These are phyloP conservation scores for Pterocarpus santalinus DNA, from an alignment of 306 rosid genomes.

Conservation along the genomic window DNA sequence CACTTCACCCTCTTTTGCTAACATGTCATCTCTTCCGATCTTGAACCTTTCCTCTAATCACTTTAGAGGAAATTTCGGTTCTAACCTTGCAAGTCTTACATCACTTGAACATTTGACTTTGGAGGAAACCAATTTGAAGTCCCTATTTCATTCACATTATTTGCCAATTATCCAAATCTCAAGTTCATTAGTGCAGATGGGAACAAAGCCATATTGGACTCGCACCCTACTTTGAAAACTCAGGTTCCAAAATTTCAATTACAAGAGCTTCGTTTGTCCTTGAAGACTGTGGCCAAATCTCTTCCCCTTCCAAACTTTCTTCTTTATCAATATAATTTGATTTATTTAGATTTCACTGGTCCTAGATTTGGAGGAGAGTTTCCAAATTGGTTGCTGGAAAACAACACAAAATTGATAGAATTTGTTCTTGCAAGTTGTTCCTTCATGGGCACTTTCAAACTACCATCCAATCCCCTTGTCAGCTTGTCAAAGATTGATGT, in stretches of 20 bases:
- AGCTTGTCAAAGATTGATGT: background rate
- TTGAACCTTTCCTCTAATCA: background rate
- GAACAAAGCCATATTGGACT: background rate
- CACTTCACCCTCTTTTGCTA: conserved; percentile 22
- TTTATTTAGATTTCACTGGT: background rate
- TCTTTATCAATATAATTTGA: conserved; percentile 18
- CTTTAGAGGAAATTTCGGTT: conserved; percentile 1
- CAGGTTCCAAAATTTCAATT: conserved; percentile 31
- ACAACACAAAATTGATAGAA: background rate
- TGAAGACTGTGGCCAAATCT: background rate
- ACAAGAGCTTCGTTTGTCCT: conserved; percentile 15
- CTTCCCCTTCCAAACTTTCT: conserved; percentile 16
- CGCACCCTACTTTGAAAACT: background rate
- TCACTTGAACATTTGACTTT: conserved; percentile 35
- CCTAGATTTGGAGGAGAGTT: background rate
- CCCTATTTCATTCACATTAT: conserved; percentile 11
- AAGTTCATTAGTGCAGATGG: background rate
- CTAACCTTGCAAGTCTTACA: conserved; percentile 18
- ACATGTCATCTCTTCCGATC: conserved; percentile 2
- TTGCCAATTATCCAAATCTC: background rate
- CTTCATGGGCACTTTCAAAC: background rate
- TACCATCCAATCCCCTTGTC: background rate
- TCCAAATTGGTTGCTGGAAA: conserved; percentile 36
- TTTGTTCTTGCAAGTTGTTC: background rate
- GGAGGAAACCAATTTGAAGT: conserved; percentile 8